Conservation (phyloP, 176 grass and related monocot species). For the Musa acuminata region DNA sequence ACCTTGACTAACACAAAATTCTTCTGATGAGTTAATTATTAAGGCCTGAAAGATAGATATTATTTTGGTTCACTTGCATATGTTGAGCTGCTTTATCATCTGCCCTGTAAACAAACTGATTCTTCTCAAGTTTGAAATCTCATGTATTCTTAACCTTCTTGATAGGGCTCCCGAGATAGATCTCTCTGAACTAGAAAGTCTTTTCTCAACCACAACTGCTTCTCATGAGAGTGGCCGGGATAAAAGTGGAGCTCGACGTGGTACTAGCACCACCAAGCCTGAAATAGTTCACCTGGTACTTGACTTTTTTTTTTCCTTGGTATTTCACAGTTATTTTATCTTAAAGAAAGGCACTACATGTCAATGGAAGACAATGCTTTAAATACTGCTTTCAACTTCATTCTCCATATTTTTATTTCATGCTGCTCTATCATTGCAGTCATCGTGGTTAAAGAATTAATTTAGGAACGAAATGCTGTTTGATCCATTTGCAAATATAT, state of each 20-base stretch:
- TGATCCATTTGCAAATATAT: too few relatives aligned
- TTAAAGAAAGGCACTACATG: background rate
- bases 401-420: too few relatives aligned
- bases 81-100: background rate
- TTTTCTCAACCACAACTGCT: slow-evolving; percentile 58
- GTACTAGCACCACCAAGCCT: slow-evolving; percentile 61
- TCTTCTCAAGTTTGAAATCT: slow-evolving; percentile 1
- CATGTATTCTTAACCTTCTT: slow-evolving; percentile 18
- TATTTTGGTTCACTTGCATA: background rate
- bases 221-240: slow-evolving; percentile 38
- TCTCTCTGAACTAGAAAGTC: slow-evolving; percentile 63
- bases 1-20: background rate
- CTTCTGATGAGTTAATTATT: background rate
- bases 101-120: slow-evolving; percentile 14
- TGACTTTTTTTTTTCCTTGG: background rate
- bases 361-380: too few relatives aligned
- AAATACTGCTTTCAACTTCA: too few relatives aligned
- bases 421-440: too few relatives aligned
- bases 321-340: background rate
- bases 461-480: too few relatives aligned
- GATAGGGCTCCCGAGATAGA: slow-evolving; percentile 75
- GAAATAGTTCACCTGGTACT: slow-evolving; percentile 90
- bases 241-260: slow-evolving; percentile 57
- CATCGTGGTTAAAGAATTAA: too few relatives aligned
- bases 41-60: background rate